Evolutionary conservation across 768 basidiomycete species (phyloP).

Genomic region (Tephrocybe sp.): DNA sequence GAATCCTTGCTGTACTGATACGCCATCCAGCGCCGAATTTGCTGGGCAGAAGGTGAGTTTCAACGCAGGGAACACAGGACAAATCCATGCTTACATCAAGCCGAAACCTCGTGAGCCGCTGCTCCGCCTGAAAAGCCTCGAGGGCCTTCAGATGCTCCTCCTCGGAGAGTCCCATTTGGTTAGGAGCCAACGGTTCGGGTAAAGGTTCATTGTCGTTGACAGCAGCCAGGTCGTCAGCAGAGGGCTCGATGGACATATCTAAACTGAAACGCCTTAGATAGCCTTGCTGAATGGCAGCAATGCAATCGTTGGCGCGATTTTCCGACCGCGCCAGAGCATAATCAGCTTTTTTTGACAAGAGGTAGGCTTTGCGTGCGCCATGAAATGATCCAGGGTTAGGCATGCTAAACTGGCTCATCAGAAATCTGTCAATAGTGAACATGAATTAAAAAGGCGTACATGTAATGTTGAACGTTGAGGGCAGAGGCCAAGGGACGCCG

Average conservation of each 20-base stretch:
- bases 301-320: no score
- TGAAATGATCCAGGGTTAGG: no score
- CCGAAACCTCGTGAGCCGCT: neutral
- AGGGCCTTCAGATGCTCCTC: slow-evolving; percentile 1
- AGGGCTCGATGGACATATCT: slow-evolving; percentile 9
- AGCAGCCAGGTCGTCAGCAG: neutral
- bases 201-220: slow-evolving; percentile 9
- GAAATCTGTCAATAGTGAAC: no score
- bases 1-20: slow-evolving; percentile 15
- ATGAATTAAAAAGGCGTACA: no score
- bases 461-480: no score
- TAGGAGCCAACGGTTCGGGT: neutral
- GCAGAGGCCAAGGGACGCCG: no score
- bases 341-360: no score
- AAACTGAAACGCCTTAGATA: slow-evolving; percentile 15
- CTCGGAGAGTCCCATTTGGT: neutral
- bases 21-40: slow-evolving; percentile 16
- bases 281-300: slow-evolving; percentile 9
- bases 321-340: no score
- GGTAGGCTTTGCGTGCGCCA: no score
- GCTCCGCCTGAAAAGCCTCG: neutral
- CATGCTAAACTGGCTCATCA: no score
- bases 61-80: neutral
- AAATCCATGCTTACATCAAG: neutral
- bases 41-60: slow-evolving; percentile 12